Evolutionary conservation across 371 early-diverging fungal genomes (phyloP).

Genomic region (Haplosporangium sp.): DNA sequence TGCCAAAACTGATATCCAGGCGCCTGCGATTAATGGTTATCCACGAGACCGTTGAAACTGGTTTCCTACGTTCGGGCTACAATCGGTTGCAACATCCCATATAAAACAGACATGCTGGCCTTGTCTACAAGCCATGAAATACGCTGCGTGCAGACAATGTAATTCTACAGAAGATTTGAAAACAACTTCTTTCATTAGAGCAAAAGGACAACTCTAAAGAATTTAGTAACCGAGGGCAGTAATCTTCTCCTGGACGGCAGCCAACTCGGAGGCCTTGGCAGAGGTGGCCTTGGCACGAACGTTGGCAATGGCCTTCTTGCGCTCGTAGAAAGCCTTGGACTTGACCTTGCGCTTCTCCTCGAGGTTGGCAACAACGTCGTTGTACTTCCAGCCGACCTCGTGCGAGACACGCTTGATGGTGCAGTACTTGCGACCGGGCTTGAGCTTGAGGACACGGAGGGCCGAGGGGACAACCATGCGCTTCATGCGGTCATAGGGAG

Average conservation of each 20-base stretch:
- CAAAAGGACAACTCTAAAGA: constrained; percentile 16
- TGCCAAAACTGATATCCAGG: too few species aligned
- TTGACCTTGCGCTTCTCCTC: constrained; percentile 98
- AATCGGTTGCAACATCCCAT: too few species aligned
- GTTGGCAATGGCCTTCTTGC: constrained; percentile 81
- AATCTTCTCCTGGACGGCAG: constrained; percentile 65
- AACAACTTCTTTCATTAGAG: constrained; percentile 25
- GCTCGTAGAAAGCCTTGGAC: constrained; percentile 91
- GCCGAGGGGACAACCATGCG: constrained; percentile 98
- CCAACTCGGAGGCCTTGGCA: constrained; percentile 65
- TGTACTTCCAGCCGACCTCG: constrained; percentile 99
- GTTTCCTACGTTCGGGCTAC: too few species aligned
- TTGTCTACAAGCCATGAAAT: too few species aligned
- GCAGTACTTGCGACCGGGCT: constrained; percentile 98
- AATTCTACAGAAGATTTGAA: too few species aligned
- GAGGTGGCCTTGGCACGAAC: constrained; percentile 69
- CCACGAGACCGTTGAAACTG: too few species aligned
- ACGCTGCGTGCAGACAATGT: too few species aligned
- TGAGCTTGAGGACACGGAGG: constrained; percentile 95
- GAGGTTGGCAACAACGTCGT: constrained; percentile 93
- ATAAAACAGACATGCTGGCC: too few species aligned
- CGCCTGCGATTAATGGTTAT: too few species aligned
- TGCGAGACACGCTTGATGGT: constrained; percentile 93
- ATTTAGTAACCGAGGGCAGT: constrained; percentile 71
- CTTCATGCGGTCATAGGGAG: constrained; percentile 97